Conservation (phyloP, 1,139 yeast species). For the Kodamaea derodonti region DNA sequence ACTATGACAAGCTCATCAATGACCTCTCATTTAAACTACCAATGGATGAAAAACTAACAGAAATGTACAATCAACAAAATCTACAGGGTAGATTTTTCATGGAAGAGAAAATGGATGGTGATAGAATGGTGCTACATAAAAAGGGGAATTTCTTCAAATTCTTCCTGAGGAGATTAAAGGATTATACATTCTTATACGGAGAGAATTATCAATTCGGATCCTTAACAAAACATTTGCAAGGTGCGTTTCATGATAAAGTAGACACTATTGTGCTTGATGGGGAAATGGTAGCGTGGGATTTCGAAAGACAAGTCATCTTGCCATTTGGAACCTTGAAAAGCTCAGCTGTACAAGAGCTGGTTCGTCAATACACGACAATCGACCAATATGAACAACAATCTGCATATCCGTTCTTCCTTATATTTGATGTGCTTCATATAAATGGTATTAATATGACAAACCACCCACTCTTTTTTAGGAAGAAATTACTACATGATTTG, state of each 20-base stretch:
- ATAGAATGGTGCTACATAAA: constrained; percentile 71
- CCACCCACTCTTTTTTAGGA: constrained; percentile 54
- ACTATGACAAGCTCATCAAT: constrained; percentile 47
- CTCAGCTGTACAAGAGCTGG: constrained; percentile 57
- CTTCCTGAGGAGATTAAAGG: constrained; percentile 67
- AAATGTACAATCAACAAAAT: constrained; percentile 12
- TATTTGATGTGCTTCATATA: constrained; percentile 67
- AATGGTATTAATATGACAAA: constrained; percentile 62
- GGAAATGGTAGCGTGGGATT: constrained; percentile 90
- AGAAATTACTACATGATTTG: constrained; percentile 44
- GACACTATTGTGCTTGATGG: constrained; percentile 73
- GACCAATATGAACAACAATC: constrained; percentile 37
- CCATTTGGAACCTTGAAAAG: constrained; percentile 81
- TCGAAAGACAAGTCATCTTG: constrained; percentile 49
- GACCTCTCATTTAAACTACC: constrained; percentile 28
- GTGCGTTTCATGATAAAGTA: constrained; percentile 41
- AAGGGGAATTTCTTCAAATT: constrained; percentile 48
- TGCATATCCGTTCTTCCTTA: constrained; percentile 59
- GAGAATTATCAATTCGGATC: constrained; percentile 54
- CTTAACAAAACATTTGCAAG: constrained; percentile 51
- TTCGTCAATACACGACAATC: constrained; percentile 36
- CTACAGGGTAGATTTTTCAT: constrained; percentile 51
- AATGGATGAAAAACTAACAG: constrained; percentile 21
- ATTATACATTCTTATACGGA: constrained; percentile 75
- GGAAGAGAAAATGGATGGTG: constrained; percentile 95